Evolutionary conservation across 768 basidiomycete genomes (phyloP).

Genomic region (Auricularia auricula-judae): DNA sequence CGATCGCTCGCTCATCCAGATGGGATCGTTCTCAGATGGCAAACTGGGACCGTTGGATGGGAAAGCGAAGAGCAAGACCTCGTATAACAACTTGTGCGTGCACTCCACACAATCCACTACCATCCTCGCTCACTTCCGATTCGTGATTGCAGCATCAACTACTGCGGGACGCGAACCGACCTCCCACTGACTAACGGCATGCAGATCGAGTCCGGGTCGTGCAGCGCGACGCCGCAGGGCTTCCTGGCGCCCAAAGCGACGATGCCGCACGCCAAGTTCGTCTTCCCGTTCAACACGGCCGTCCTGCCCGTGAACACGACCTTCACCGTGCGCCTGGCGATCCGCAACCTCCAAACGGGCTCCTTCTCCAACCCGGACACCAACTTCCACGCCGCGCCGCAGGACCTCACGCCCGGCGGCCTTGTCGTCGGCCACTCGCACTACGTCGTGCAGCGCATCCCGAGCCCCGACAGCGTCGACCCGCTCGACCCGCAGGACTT

Average conservation of each 20-base stretch:
- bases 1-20: neutral
- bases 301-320: neutral
- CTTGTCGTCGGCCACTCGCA: slow-evolving; percentile 45
- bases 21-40: neutral
- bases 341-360: slow-evolving; percentile 14
- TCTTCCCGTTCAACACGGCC: slow-evolving; percentile 1
- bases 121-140: neutral
- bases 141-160: neutral
- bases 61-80: neutral
- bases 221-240: slow-evolving; percentile 9
- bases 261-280: slow-evolving; percentile 5
- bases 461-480: slow-evolving; percentile 29
- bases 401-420: slow-evolving; percentile 28
- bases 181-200: slow-evolving; percentile 3
- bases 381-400: slow-evolving; percentile 32
- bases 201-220: neutral
- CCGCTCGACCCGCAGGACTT: slow-evolving; percentile 40
- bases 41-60: neutral
- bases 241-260: slow-evolving; percentile 2
- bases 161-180: neutral
- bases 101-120: neutral
- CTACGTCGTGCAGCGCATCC: slow-evolving; percentile 40
- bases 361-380: neutral
- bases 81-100: slow-evolving; percentile 1
- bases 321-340: slow-evolving; percentile 15